Conservation (phyloP, 1,284 basidiomycete species). For the Xerocomus alliaceus region DNA sequence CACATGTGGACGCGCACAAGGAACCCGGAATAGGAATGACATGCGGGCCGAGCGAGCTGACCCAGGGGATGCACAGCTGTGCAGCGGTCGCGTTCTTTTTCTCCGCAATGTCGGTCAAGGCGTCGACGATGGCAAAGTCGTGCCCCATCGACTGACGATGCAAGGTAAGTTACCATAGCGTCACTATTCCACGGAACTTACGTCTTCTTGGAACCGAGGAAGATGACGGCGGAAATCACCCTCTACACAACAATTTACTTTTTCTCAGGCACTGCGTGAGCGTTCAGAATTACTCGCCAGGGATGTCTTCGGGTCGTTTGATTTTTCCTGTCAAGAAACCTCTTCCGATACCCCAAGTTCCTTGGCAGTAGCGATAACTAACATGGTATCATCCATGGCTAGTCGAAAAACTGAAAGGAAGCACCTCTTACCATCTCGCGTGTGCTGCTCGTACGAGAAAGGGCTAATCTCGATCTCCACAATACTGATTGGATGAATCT, state of each 20-base stretch:
- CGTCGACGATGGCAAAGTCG: constrained; percentile 62
- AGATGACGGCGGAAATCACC: constrained; percentile 36
- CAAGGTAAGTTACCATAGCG: not conserved
- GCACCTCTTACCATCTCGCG: constrained; percentile 41
- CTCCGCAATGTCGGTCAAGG: constrained; percentile 50
- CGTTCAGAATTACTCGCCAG: constrained; percentile 30
- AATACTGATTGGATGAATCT: constrained; percentile 55
- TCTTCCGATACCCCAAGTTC: constrained; percentile 58
- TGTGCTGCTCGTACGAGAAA: constrained; percentile 55
- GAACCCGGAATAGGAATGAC: constrained; percentile 39
- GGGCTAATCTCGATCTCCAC: constrained; percentile 63
- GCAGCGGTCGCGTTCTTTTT: constrained; percentile 55
- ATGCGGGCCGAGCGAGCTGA: constrained; percentile 39
- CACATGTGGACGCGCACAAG: constrained; percentile 27
- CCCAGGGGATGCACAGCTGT: constrained; percentile 68
- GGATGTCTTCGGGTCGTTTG: constrained; percentile 52
- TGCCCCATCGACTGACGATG: constrained; percentile 50
- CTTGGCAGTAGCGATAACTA: constrained; percentile 48
- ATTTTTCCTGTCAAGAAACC: constrained; percentile 64
- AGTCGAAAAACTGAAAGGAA: not conserved
- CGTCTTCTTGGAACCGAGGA: constrained; percentile 42
- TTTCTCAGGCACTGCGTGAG: not conserved
- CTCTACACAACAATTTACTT: constrained; percentile 18
- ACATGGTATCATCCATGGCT: constrained; percentile 31
- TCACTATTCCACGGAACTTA: constrained; percentile 9